Evolutionary conservation across 2,329 filamentous ascomycete genomes (phyloP), one percentile per base, ranked within the genome.

Genomic region (Bipolaris bicolor): DNA sequence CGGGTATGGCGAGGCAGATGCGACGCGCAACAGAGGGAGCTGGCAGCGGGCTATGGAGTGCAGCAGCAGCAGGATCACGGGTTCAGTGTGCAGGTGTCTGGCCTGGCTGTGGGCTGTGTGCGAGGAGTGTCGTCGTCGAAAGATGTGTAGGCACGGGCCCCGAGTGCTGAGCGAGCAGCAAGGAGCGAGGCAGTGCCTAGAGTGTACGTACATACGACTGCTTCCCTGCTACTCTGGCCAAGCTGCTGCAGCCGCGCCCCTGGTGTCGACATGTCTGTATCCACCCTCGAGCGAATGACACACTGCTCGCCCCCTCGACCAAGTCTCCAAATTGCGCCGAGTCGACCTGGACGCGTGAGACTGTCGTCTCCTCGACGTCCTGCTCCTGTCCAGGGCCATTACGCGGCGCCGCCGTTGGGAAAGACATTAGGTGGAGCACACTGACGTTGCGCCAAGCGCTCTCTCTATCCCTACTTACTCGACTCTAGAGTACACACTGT

Each of bases 121-220:
- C 29, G 48, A 33, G 46, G 48, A 33, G 46, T 45, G 18, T 16
- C 34, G 55, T 51, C 47, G 58, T 58, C 39, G 51, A 58, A 55
- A 54, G 48, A 55, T 31, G 55, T 37, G 57, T 49, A 39, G 55
- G 53, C 58, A 61, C 58, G 55, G 58, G 45, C 55, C 55, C 50
- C 11, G 18, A 16, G 41, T 54, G 46, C 49, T 54, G 58, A 54
- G 29, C 29, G 29, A 31, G 26, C 5, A 24, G 22, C 22, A 7
- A 26, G 26, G 26, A 26, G 26, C 26, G 26, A 26, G 26, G 26
- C 26, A 55, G 55, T 61, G 58, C 55, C 55, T 55, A 45, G n/a
- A 40, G 33, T 16, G 33, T 16, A 31, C 46, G 6, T 37, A 16
- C 41, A 13, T 29, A 13, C 24, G 9, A 6, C 41, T 37, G 34